phyloP scores from a whole-genome alignment of 2,329 filamentous ascomycete species.

The Aspergillus pseudoglaucus region DNA sequence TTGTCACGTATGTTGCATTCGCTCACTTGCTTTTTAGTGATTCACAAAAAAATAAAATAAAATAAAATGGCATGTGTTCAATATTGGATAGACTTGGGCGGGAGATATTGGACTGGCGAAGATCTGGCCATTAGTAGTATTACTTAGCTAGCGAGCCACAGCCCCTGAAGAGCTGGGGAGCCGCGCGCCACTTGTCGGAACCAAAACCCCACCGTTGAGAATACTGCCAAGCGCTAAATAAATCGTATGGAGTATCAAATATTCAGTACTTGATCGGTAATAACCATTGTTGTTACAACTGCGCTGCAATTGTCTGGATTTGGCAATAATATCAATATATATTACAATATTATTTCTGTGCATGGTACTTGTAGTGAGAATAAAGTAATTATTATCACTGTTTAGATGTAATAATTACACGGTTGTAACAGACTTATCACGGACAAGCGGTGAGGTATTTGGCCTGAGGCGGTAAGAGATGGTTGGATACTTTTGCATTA shows the following conservation, averaged over 20 bases:
- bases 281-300: not conserved
- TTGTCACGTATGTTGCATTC: not conserved
- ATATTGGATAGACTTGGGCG: constrained; percentile 1
- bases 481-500: not conserved
- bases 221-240: not conserved
- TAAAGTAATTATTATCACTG: not conserved
- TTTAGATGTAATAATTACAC: not conserved
- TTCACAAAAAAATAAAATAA: not conserved
- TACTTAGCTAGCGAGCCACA: constrained; percentile 17
- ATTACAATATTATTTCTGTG: no score
- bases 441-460: not conserved
- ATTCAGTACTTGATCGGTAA: not conserved
- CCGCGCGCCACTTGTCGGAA: constrained; percentile 18
- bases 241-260: not conserved
- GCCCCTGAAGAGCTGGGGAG: constrained; percentile 22
- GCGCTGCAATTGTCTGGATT: no score
- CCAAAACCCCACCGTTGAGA: constrained; percentile 7
- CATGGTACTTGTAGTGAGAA: not conserved
- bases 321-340: no score
- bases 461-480: not conserved
- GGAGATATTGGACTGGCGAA: constrained; percentile 18
- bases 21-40: not conserved
- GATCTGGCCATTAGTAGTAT: constrained; percentile 19
- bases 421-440: not conserved
- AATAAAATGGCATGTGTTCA: not conserved